A percentile compares a stretch with the other conserved stretches of the same genome.
Conservation (phyloP, 1,284 basidiomycete species). For the Cutaneotrichosporon sp. region DNA sequence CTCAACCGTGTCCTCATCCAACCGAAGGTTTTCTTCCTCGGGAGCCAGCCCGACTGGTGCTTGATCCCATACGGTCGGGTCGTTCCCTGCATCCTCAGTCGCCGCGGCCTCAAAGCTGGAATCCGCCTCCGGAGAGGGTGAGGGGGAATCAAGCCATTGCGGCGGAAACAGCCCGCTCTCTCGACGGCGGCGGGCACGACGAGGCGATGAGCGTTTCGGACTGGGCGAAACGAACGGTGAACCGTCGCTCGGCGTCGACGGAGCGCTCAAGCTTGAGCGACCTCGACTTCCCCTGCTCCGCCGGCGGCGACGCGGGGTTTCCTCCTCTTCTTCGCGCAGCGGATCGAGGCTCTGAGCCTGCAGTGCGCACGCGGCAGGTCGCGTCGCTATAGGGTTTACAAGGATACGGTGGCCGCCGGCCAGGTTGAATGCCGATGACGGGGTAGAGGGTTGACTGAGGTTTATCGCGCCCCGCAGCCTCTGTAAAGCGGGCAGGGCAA, state of each 20-base stretch:
- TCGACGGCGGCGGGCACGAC: not conserved
- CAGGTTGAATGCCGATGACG: no score
- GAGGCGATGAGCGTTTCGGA: not conserved
- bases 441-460: no score
- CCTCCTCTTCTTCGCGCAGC: no score
- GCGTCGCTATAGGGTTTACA: no score
- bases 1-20: constrained; percentile 5
- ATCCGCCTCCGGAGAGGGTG: not conserved
- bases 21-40: no score
- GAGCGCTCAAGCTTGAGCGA: not conserved
- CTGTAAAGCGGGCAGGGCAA: constrained; percentile 9
- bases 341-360: no score
- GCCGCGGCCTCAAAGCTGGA: not conserved
- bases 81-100: not conserved
- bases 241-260: not conserved
- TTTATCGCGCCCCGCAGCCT: constrained; percentile 7
- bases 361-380: no score
- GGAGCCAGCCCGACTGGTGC: no score
- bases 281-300: no score
- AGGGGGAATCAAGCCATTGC: not conserved
- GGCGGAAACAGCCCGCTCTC: constrained; percentile 9
- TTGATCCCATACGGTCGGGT: no score
- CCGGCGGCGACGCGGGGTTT: not conserved
- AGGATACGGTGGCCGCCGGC: no score
- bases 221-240: constrained; percentile 2